Conservation (phyloP, 2,329 filamentous ascomycete species). For the Epichloe gansuensis region DNA sequence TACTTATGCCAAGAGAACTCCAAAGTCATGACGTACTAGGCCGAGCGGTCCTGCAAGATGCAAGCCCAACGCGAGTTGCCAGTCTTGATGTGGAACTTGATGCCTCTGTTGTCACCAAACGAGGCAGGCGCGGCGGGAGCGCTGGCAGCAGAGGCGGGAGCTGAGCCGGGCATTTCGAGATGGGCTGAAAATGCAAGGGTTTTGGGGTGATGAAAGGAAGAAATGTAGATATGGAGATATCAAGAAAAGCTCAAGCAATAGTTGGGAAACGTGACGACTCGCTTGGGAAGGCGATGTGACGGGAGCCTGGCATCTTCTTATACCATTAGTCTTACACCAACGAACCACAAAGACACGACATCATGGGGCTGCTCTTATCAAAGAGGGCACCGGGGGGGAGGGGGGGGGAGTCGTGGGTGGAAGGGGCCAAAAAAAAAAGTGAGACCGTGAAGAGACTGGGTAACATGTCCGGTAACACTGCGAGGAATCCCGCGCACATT, state of each 20-base stretch:
- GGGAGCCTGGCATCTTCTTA: slow-evolving; percentile 1
- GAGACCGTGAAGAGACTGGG: neutral
- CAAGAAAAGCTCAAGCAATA: neutral
- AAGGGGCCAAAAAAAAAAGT: neutral
- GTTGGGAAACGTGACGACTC: too few relatives aligned
- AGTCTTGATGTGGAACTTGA: slow-evolving; percentile 35
- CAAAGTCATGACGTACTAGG: slow-evolving; percentile 26
- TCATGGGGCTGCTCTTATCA: neutral
- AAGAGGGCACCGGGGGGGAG: too few relatives aligned
- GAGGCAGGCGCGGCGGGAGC: slow-evolving; percentile 9
- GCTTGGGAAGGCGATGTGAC: neutral
- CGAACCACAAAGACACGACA: neutral
- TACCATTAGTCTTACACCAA: neutral
- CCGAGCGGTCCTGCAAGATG: slow-evolving; percentile 29
- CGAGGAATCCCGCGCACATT: neutral
- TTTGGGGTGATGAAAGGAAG: too few relatives aligned
- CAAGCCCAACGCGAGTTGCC: slow-evolving; percentile 27
- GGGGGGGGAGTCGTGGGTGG: neutral
- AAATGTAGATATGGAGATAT: neutral
- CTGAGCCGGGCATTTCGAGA: slow-evolving; percentile 10
- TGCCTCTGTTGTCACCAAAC: slow-evolving; percentile 25
- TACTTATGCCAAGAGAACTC: neutral
- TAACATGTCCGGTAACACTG: neutral
- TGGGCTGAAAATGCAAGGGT: neutral
- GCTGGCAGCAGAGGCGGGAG: slow-evolving; percentile 8